Percentiles rank a stretch among this genome's conserved stretches.
These are phyloP conservation scores for Neonectria sp. DNA, from an alignment of 2,329 filamentous ascomycete genomes.

Conservation along the genomic window DNA sequence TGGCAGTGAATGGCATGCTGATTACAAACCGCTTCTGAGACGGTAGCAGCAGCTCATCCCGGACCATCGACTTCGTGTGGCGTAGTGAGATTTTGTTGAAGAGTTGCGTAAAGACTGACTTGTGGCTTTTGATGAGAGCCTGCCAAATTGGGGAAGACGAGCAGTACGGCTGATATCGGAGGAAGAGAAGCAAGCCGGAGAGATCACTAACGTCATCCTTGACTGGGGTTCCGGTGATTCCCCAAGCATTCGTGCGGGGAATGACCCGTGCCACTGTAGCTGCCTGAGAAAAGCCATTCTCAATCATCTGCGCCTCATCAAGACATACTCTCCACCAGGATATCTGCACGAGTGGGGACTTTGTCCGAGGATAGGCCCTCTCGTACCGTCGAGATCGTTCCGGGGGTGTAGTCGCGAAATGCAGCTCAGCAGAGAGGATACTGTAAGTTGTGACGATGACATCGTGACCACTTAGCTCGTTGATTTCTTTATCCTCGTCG, in stretches of 20 bases:
- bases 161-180: constrained; percentile 84
- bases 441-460: constrained; percentile 77
- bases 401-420: constrained; percentile 81
- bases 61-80: constrained; percentile 87
- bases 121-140: constrained; percentile 73
- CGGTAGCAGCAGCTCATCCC: constrained; percentile 84
- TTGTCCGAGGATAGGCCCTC: constrained; percentile 75
- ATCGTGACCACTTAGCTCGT: constrained; percentile 66
- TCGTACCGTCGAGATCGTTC: constrained; percentile 76
- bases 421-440: constrained; percentile 84
- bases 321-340: constrained; percentile 89
- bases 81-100: constrained; percentile 83
- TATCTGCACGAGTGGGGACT: constrained; percentile 84
- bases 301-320: constrained; percentile 92
- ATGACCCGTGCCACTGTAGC: constrained; percentile 85
- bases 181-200: constrained; percentile 84
- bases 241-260: constrained; percentile 91
- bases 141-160: constrained; percentile 77
- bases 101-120: constrained; percentile 75
- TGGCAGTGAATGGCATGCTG: constrained; percentile 88
- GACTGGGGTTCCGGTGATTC: constrained; percentile 89
- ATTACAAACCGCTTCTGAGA: constrained; percentile 89
- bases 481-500: constrained; percentile 58
- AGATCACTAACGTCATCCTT: constrained; percentile 85
- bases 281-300: constrained; percentile 87